Evolutionary conservation across 2,329 filamentous ascomycete genomes (phyloP).

Genomic region (Sclerotinia borealis): DNA sequence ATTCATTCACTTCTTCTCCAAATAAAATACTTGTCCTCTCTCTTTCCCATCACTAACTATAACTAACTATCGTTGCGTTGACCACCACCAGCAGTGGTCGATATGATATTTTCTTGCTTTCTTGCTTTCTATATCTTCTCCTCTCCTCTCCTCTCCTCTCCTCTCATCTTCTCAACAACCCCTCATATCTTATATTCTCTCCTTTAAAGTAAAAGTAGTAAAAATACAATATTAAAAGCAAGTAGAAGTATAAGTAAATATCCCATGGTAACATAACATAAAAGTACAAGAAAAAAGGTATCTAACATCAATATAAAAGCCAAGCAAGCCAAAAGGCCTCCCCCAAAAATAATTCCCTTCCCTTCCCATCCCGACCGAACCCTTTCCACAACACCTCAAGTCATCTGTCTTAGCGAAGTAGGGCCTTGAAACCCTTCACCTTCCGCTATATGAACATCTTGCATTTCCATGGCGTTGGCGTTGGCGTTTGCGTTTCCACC

Average conservation of each 20-base stretch:
- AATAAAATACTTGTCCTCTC: too few relatives aligned
- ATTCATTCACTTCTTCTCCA: too few relatives aligned
- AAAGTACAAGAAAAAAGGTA: slow-evolving; percentile 8
- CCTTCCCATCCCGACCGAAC: not conserved
- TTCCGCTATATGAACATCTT: slow-evolving; percentile 41
- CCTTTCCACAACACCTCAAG: not conserved
- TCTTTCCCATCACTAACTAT: not conserved
- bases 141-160: not conserved
- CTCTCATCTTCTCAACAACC: not conserved
- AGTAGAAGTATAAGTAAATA: not conserved
- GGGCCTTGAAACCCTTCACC: slow-evolving; percentile 48
- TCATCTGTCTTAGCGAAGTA: slow-evolving; percentile 20
- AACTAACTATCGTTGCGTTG: not conserved
- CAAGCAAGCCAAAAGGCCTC: not conserved
- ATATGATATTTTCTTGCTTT: too few relatives aligned
- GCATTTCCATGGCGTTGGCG: slow-evolving; percentile 72
- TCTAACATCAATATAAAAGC: not conserved
- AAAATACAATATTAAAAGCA: slow-evolving; percentile 6
- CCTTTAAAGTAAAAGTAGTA: not conserved
- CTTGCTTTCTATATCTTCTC: not conserved
- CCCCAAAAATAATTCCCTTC: not conserved
- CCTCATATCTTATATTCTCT: not conserved
- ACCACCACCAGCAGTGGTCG: slow-evolving; percentile 3
- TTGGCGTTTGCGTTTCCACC: too few relatives aligned
- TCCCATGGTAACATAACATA: not conserved